Percentiles rank a stretch among this genome's conserved stretches.
phyloP scores from a whole-genome alignment of 2,329 filamentous ascomycete species.

The Ophiostoma novo-ulmi region DNA sequence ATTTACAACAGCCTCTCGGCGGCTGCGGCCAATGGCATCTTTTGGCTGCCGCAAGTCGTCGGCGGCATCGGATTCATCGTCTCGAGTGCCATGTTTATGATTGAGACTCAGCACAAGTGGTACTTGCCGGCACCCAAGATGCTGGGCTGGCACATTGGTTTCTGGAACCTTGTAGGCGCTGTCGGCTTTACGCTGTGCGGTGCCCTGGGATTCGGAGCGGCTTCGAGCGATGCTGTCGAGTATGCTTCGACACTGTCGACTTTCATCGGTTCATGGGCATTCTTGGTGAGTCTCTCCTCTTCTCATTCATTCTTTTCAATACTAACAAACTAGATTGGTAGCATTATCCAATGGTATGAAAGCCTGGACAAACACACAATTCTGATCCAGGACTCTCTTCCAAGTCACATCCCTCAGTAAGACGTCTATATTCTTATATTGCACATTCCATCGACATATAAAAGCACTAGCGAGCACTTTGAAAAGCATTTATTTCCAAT shows the following conservation, averaged over 20 bases:
- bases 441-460: neutral
- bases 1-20: conserved; percentile 48
- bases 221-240: conserved; percentile 37
- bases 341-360: conserved; percentile 34
- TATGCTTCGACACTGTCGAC: conserved; percentile 48
- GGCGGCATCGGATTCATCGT: conserved; percentile 59
- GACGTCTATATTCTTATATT: neutral
- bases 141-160: conserved; percentile 62
- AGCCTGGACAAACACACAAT: conserved; percentile 35
- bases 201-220: conserved; percentile 48
- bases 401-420: conserved; percentile 9
- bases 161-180: conserved; percentile 61
- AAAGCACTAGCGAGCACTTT: neutral
- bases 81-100: conserved; percentile 55
- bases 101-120: conserved; percentile 62
- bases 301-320: neutral
- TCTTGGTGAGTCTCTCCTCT: conserved; percentile 35
- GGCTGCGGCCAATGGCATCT: conserved; percentile 48
- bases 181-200: conserved; percentile 59
- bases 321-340: conserved; percentile 31
- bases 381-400: conserved; percentile 23
- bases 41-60: conserved; percentile 58
- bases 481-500: neutral
- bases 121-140: conserved; percentile 51
- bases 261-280: conserved; percentile 48